Conservation (phyloP, 169 alveolate genomes). For the Plasmodium sp. region DNA sequence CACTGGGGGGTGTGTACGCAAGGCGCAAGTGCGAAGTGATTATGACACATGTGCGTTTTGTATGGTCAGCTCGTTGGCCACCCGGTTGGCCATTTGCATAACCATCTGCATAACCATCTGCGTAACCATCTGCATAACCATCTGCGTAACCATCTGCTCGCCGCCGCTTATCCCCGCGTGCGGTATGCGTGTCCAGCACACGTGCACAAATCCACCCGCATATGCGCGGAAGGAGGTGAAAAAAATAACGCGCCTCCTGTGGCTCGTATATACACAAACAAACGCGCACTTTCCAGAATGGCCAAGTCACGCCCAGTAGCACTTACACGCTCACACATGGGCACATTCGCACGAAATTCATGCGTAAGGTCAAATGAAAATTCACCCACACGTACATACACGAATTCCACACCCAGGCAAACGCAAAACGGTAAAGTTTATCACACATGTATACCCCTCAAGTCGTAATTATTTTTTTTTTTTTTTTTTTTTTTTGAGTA, state of each 20-base stretch:
- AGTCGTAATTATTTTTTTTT: not conserved
- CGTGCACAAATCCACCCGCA: not conserved
- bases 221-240: not conserved
- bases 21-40: not conserved
- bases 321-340: not conserved
- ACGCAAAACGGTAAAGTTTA: not conserved
- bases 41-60: not conserved
- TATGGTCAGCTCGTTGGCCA: not conserved
- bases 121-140: not conserved
- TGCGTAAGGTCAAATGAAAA: not conserved
- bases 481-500: not conserved
- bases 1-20: not conserved
- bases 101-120: not conserved
- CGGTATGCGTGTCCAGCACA: conserved; percentile 1
- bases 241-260: not conserved
- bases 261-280: not conserved
- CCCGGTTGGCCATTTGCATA: not conserved
- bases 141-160: not conserved
- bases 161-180: not conserved
- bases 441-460: not conserved
- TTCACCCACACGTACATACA: not conserved
- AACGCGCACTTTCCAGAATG: not conserved
- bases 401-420: not conserved
- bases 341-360: not conserved
- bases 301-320: not conserved